A percentile compares a stretch with the other conserved stretches of the same genome.
Conservation (phyloP, 2,329 filamentous ascomycete genomes). For the Colletotrichum echinochloae region DNA sequence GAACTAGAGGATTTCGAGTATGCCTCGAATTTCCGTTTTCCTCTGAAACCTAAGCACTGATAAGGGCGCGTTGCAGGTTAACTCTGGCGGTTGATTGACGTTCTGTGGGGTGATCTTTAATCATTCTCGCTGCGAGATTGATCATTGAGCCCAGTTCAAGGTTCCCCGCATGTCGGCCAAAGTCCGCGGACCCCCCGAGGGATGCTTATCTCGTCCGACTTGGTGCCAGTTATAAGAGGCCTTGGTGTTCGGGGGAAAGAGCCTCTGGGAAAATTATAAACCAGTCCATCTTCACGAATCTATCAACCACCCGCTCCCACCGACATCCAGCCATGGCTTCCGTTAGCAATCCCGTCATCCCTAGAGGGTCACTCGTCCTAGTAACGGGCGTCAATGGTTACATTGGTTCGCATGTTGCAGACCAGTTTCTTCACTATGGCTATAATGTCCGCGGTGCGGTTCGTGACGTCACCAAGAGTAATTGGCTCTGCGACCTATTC, state of each 20-base stretch:
- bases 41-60: too few species aligned
- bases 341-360: slow-evolving; percentile 1
- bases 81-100: background rate
- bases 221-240: background rate
- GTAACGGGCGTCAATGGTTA: slow-evolving; percentile 58
- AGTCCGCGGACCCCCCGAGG: background rate
- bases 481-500: slow-evolving; percentile 46
- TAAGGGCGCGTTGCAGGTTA: background rate
- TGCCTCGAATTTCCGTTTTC: background rate
- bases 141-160: background rate
- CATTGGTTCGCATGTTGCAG: slow-evolving; percentile 54
- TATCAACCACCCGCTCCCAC: background rate
- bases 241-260: background rate
- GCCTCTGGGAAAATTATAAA: too few species aligned
- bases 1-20: background rate
- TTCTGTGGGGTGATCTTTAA: background rate
- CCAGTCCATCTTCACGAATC: background rate
- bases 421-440: slow-evolving; percentile 49
- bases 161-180: background rate
- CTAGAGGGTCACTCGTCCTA: slow-evolving; percentile 43
- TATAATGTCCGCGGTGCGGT: slow-evolving; percentile 55
- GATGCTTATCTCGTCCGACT: too few species aligned
- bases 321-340: background rate
- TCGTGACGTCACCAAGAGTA: slow-evolving; percentile 46
- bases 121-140: background rate